These are phyloP conservation scores for Ilyonectria destructans DNA, from an alignment of 2,329 filamentous ascomycete genomes.

Conservation along the genomic window DNA sequence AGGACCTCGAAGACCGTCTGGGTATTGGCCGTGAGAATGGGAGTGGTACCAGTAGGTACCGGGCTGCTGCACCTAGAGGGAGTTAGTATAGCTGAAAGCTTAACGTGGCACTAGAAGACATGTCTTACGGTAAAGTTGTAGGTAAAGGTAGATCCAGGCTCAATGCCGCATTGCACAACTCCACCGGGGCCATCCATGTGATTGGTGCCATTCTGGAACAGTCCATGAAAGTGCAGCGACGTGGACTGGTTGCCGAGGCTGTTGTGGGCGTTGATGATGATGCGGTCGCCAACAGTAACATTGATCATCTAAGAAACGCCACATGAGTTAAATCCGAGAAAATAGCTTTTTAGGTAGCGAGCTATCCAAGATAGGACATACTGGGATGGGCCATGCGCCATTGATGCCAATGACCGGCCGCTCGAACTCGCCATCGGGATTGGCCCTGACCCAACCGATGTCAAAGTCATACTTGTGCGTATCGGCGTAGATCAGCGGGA, in stretches of 20 bases:
- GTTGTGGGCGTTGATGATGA: conserved; percentile 74
- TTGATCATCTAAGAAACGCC: conserved; percentile 62
- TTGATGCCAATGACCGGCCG: conserved; percentile 84
- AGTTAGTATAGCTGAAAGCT: conserved; percentile 8
- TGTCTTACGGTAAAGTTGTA: conserved; percentile 78
- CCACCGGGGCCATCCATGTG: conserved; percentile 81
- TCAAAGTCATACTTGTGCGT: conserved; percentile 77
- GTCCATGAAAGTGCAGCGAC: conserved; percentile 79
- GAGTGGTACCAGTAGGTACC: conserved; percentile 89
- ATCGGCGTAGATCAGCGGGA: conserved; percentile 51
- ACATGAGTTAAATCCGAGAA: not conserved
- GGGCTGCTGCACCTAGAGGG: conserved; percentile 70
- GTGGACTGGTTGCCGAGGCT: conserved; percentile 75
- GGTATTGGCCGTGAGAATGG: conserved; percentile 78
- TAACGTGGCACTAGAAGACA: not conserved
- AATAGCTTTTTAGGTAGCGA: not conserved
- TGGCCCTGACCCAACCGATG: conserved; percentile 79
- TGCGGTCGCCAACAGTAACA: conserved; percentile 73
- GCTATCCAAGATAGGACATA: not conserved
- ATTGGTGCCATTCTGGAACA: conserved; percentile 77
- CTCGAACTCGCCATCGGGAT: conserved; percentile 76
- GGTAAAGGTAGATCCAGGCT: conserved; percentile 75
- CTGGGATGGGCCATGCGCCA: conserved; percentile 80
- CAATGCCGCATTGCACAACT: conserved; percentile 78
- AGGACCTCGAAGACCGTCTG: conserved; percentile 78